These are phyloP conservation scores for Neurospora terricola DNA, from an alignment of 495 filamentous ascomycete genomes.

Conservation along the genomic window DNA sequence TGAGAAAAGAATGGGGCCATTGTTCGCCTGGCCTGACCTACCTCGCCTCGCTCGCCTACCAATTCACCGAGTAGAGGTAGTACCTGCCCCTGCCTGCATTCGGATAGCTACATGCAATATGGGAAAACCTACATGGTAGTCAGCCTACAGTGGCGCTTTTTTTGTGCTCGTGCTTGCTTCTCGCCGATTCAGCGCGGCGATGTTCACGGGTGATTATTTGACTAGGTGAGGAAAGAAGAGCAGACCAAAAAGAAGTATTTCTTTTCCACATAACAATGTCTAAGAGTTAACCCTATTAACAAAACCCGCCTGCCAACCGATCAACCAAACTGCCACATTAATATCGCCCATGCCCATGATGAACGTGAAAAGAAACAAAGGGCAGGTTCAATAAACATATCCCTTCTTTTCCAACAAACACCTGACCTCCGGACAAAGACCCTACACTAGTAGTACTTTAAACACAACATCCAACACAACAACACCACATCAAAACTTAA, in stretches of 20 bases:
- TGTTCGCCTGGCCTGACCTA: no score
- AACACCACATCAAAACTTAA: conserved; percentile 15
- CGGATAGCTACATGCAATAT: background rate
- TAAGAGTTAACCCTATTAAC: background rate
- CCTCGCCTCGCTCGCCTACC: no score
- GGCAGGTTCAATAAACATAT: background rate
- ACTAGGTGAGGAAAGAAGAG: no score
- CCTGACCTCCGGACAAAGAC: background rate
- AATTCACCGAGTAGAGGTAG: no score
- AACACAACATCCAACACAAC: background rate
- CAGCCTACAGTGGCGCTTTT: background rate
- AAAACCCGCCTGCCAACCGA: background rate
- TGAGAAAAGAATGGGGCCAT: background rate
- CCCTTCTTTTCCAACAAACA: background rate
- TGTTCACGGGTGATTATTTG: background rate
- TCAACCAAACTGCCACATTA: background rate
- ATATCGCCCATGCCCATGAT: background rate
- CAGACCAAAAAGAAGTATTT: no score
- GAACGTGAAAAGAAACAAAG: background rate
- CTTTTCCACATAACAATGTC: background rate
- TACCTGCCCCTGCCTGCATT: background rate
- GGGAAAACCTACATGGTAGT: background rate
- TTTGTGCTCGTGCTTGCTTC: background rate
- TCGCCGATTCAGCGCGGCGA: background rate
- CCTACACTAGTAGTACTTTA: background rate